A percentile compares a stretch with the other conserved stretches of the same genome.
These are phyloP conservation scores for Trametes villosa DNA, from an alignment of 768 basidiomycete genomes.

Conservation along the genomic window DNA sequence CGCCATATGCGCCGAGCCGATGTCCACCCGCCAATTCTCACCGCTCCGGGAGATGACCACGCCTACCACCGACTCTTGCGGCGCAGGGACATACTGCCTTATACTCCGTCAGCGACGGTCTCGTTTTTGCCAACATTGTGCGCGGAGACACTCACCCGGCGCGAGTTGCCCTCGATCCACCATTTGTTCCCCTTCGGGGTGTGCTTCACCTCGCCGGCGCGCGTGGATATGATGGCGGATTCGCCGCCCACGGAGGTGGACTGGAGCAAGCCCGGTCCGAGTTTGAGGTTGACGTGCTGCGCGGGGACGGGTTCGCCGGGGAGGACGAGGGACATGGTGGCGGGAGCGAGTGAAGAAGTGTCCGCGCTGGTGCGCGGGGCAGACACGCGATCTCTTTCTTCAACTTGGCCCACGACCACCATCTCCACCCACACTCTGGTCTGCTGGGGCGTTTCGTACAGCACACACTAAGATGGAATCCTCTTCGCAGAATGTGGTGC, in stretches of 20 bases:
- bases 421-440: not conserved
- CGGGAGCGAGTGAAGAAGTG: conserved; percentile 11
- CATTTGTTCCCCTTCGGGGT: conserved; percentile 75
- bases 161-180: conserved; percentile 89
- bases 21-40: conserved; percentile 93
- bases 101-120: conserved; percentile 1
- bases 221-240: conserved; percentile 57
- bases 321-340: conserved; percentile 63
- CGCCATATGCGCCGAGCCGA: conserved; percentile 87
- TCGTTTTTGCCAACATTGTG: not conserved
- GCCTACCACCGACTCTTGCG: conserved; percentile 90
- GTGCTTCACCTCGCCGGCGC: conserved; percentile 71
- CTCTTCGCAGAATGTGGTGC: conserved; percentile 1
- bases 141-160: conserved; percentile 63
- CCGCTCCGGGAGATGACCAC: conserved; percentile 78
- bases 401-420: conserved; percentile 1
- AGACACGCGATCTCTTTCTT: not conserved
- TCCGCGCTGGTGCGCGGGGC: not conserved
- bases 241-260: conserved; percentile 38
- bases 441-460: not conserved
- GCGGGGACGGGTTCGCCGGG: conserved; percentile 82
- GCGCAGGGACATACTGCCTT: conserved; percentile 84
- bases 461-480: conserved; percentile 14
- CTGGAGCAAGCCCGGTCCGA: conserved; percentile 83
- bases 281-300: conserved; percentile 78